A percentile compares a stretch with the other conserved stretches of the same genome.
phyloP scores from a whole-genome alignment of 169 alveolate species.

The Miamiensis avidus region DNA sequence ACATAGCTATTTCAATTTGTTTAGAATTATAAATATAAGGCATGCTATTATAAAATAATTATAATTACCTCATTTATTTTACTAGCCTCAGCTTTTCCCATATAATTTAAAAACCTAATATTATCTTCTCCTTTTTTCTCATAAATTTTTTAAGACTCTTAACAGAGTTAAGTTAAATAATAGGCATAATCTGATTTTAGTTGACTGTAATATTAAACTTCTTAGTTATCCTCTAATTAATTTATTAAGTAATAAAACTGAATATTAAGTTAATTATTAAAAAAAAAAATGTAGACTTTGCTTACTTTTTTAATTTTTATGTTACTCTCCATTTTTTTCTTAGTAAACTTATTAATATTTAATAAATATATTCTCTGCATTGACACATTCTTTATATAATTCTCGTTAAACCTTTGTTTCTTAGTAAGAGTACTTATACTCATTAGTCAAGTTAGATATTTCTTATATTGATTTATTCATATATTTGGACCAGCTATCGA shows the following conservation, averaged over 20 bases:
- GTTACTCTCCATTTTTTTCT: too few species aligned
- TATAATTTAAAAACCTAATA: not conserved
- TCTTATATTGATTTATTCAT: not conserved
- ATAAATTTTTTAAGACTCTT: not conserved
- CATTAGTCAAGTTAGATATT: not conserved
- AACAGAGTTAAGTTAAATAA: not conserved
- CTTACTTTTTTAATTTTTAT: too few species aligned
- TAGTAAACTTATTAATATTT: too few species aligned
- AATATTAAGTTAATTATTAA: too few species aligned
- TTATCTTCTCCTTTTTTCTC: not conserved
- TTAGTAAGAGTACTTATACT: not conserved
- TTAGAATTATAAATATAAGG: too few species aligned
- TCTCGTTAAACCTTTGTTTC: not conserved
- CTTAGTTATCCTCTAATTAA: too few species aligned
- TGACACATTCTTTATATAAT: not conserved
- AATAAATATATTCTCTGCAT: not conserved
- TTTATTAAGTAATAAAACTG: too few species aligned
- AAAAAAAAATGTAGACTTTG: too few species aligned
- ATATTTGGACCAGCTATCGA: not conserved
- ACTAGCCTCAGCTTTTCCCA: not conserved
- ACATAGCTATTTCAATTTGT: too few species aligned
- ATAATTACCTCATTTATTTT: not conserved
- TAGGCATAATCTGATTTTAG: not conserved
- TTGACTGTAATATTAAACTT: not conserved
- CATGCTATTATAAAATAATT: too few species aligned